Base-by-base conservation (phyloP, 1,284 basidiomycete genomes). In the Pseudozyma pruni region DNA sequence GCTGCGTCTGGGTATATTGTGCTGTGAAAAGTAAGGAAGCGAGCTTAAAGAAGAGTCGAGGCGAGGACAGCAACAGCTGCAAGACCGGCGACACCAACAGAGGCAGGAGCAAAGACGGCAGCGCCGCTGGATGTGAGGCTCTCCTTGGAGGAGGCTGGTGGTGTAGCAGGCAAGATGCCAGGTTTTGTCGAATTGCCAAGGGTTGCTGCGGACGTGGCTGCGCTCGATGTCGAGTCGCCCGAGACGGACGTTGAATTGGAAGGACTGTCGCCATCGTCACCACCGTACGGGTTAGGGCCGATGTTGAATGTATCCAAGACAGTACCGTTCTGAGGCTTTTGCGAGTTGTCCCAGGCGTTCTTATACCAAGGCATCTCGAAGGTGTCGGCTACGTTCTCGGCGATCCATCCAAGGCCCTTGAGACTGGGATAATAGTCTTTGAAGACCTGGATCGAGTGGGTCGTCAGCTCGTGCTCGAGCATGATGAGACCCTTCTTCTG, bases 401-500 rank as follows among this genome's bases (percentile, higher is more conserved):
- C 29, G 17, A 33, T 86, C 92, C 92, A 94, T 29, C 88, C 88
- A 63, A 88, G 88, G 13, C 84, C 66, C 52, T 85, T 83, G 78
- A 93, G 88, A 39, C 87, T 62, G 4, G 89, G 88, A 81, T 87
- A 93, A 13, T 87, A 83, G 48, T 85, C 83, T 13, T 90, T 89
- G 84, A 93, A 94, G 8, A 87, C 87, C 42, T 86, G 79, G 35
- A 92, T 88, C 20, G 89, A 86, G 57, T 85, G 77, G 42, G 87
- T 83, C 17, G 85, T 87, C n/a, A 90, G 83, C 82, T 94, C 93
- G 83, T 95, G 93, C 83, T 94, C 90, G 66, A 94, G 86, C 60
- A 92, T 86, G 72, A 93, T 86, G 17, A 93, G 86, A 32, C 92
- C 92, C 9, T 89, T 89, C 10, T 81, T 83, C 54, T 75, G 40